Conservation (phyloP, 129 eudicot species). For the Flaveria sonorensis region DNA sequence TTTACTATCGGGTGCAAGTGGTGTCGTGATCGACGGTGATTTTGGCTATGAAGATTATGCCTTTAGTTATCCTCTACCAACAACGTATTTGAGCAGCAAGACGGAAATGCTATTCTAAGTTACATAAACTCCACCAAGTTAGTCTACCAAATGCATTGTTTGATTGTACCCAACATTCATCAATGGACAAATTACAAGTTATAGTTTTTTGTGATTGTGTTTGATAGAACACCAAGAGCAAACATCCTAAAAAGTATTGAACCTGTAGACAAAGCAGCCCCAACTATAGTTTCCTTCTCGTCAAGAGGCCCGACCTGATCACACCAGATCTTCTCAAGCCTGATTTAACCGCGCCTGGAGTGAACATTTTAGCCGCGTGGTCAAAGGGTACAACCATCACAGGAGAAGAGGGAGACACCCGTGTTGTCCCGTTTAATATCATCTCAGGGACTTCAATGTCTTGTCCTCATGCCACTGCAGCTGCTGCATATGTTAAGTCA, state of each 20-base stretch:
- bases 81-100: slow-evolving; percentile 42
- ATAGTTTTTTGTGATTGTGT: neutral
- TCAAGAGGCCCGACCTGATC: slow-evolving; percentile 65
- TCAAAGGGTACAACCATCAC: slow-evolving; percentile 43
- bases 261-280: slow-evolving; percentile 44
- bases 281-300: slow-evolving; percentile 62
- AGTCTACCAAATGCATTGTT: neutral
- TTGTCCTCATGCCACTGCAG: slow-evolving; percentile 70
- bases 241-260: slow-evolving; percentile 45
- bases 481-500: slow-evolving; percentile 65
- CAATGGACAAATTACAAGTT: neutral
- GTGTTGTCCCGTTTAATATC: slow-evolving; percentile 51
- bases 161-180: neutral
- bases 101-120: slow-evolving; percentile 34
- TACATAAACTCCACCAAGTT: slow-evolving; percentile 47
- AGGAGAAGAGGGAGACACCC: slow-evolving; percentile 40
- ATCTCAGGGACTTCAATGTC: slow-evolving; percentile 71
- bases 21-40: slow-evolving; percentile 38
- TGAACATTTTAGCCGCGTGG: slow-evolving; percentile 65
- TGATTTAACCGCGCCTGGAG: slow-evolving; percentile 67
- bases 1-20: slow-evolving; percentile 31
- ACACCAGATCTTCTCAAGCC: slow-evolving; percentile 76
- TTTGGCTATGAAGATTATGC: slow-evolving; percentile 34
- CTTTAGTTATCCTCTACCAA: slow-evolving; percentile 24
- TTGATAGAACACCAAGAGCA: slow-evolving; percentile 37